Conservation (phyloP, 768 basidiomycete species). For the Auricularia cornea region DNA sequence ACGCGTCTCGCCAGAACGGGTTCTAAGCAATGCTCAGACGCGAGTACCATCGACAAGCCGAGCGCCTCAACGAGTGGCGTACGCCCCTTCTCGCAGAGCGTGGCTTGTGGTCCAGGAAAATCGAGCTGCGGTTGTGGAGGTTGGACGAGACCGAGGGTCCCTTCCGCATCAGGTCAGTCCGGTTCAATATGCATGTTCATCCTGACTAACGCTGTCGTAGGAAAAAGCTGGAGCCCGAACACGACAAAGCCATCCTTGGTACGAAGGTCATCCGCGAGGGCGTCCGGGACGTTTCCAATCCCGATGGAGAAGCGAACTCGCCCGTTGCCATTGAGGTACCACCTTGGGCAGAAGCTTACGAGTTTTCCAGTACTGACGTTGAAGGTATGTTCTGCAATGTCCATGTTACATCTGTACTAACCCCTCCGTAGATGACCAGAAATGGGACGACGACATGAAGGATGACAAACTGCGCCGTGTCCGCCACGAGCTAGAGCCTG, state of each 20-base stretch:
- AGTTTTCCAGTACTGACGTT: slow-evolving; percentile 52
- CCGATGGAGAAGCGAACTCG: slow-evolving; percentile 43
- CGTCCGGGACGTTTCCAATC: slow-evolving; percentile 42
- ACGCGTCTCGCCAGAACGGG: neutral
- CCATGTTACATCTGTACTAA: neutral
- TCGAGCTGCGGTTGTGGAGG: slow-evolving; percentile 50
- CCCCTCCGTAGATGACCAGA: slow-evolving; percentile 30
- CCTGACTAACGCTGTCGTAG: slow-evolving; percentile 28
- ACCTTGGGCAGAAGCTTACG: slow-evolving; percentile 67
- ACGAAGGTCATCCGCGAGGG: slow-evolving; percentile 39
- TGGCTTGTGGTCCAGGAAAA: slow-evolving; percentile 68
- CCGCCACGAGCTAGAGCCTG: slow-evolving; percentile 77
- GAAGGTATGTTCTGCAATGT: slow-evolving; percentile 38
- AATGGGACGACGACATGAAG: slow-evolving; percentile 64
- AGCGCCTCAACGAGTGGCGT: slow-evolving; percentile 38
- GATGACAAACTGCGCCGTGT: slow-evolving; percentile 87
- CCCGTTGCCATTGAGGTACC: slow-evolving; percentile 51
- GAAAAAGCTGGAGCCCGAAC: slow-evolving; percentile 66
- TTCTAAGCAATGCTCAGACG: slow-evolving; percentile 44
- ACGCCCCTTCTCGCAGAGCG: slow-evolving; percentile 61
- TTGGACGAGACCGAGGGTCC: slow-evolving; percentile 92
- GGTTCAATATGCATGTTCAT: neutral
- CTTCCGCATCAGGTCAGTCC: slow-evolving; percentile 63
- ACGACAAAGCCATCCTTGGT: slow-evolving; percentile 32
- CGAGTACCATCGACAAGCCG: slow-evolving; percentile 61